A percentile compares a stretch with the other conserved stretches of the same genome.
phyloP scores from a whole-genome alignment of 2,329 filamentous ascomycete genomes.

The Aspergillus udagawae region DNA sequence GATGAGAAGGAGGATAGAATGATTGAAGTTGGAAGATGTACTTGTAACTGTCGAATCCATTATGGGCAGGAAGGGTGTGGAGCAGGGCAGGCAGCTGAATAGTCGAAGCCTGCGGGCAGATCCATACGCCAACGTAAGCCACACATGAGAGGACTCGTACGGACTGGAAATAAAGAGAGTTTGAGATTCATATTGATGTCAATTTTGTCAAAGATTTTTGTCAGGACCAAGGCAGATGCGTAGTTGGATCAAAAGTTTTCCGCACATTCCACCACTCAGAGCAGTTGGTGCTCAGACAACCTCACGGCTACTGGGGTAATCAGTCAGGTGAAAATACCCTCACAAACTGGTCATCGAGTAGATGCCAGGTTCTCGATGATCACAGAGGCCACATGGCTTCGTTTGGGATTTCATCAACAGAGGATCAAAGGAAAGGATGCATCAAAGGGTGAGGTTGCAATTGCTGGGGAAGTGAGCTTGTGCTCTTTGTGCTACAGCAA shows the following conservation, averaged over 20 bases:
- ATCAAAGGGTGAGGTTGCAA: not conserved
- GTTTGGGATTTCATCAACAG: not conserved
- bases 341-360: not conserved
- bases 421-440: not conserved
- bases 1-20: not conserved
- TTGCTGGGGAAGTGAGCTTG: not conserved
- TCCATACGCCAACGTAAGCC: not conserved
- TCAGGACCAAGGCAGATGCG: not conserved
- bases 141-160: not conserved
- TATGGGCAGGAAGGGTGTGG: slow-evolving; percentile 1
- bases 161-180: not conserved
- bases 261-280: not conserved
- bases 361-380: not conserved
- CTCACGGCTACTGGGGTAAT: not conserved
- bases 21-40: not conserved
- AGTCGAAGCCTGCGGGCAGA: not conserved
- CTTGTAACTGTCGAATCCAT: not conserved
- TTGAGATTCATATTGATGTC: not conserved
- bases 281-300: not conserved
- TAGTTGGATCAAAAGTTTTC: not conserved
- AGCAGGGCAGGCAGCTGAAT: slow-evolving; percentile 1
- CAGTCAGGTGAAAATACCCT: not conserved
- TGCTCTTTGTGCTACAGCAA: not conserved
- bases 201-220: not conserved
- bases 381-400: not conserved